A percentile compares a stretch with the other conserved stretches of the same genome.
Conservation (phyloP, 179 eudicot species). For the Drosera spatulata region DNA sequence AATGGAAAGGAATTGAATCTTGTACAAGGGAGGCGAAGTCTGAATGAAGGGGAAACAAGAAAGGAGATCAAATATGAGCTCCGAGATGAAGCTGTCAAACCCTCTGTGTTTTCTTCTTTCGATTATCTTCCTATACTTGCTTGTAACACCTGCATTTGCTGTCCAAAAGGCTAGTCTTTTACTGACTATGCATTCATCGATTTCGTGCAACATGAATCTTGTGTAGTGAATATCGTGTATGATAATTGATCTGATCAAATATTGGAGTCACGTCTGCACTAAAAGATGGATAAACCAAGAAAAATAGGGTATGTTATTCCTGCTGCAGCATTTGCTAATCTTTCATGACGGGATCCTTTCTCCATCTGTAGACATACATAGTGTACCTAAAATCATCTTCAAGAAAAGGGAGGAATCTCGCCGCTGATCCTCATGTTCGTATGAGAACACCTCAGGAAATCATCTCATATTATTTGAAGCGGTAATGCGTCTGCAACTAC, state of each 20-base stretch:
- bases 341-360: not conserved
- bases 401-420: not conserved
- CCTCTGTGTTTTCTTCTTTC: not conserved
- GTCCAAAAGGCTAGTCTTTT: not conserved
- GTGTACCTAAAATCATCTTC: not conserved
- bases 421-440: not conserved
- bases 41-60: too few species aligned
- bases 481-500: not conserved
- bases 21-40: too few species aligned
- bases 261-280: too few species aligned
- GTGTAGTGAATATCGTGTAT: too few species aligned
- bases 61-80: too few species aligned
- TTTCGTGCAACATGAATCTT: too few species aligned
- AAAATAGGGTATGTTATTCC: not conserved
- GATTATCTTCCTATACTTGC: not conserved
- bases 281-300: too few species aligned
- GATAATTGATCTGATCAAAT: too few species aligned
- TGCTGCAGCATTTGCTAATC: not conserved
- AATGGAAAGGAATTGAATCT: too few species aligned
- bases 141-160: not conserved
- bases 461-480: not conserved
- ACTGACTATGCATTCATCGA: not conserved
- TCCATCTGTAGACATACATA: not conserved
- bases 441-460: not conserved
- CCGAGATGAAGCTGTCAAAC: slow-evolving; percentile 13